Evolutionary conservation across 768 basidiomycete genomes (phyloP).

Genomic region (Kwoniella bestiolae): DNA sequence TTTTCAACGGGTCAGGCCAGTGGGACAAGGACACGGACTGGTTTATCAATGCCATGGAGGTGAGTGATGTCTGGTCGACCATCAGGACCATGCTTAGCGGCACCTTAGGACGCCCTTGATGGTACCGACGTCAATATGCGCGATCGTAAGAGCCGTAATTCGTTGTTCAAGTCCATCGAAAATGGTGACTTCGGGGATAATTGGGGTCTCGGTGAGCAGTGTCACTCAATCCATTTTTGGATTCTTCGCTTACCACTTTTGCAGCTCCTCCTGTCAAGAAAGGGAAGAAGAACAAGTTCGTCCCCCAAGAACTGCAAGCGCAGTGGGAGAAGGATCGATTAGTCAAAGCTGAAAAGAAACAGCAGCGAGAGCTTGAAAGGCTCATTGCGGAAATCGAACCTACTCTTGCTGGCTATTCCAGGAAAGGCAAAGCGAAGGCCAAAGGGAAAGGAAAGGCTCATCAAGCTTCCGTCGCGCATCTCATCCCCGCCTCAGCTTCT

Average conservation of each 20-base stretch:
- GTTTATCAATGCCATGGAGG: constrained; percentile 65
- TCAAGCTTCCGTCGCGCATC: constrained; percentile 51
- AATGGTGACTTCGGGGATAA: constrained; percentile 62
- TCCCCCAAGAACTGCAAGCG: constrained; percentile 65
- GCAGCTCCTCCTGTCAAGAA: constrained; percentile 52
- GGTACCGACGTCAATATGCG: constrained; percentile 63
- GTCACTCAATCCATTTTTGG: neutral
- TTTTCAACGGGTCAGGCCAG: constrained; percentile 52
- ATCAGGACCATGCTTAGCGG: neutral
- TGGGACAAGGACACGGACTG: constrained; percentile 67
- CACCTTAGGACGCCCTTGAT: constrained; percentile 66
- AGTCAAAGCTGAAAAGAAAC: constrained; percentile 79
- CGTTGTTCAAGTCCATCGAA: constrained; percentile 66
- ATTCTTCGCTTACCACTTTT: constrained; percentile 20
- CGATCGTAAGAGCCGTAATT: constrained; percentile 64
- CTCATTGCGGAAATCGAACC: constrained; percentile 69
- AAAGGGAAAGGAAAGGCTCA: constrained; percentile 61
- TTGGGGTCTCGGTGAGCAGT: constrained; percentile 28
- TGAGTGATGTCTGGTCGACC: constrained; percentile 49
- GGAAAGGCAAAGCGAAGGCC: constrained; percentile 47
- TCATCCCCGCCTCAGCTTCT: constrained; percentile 44
- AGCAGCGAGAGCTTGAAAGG: constrained; percentile 65
- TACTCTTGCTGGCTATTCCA: constrained; percentile 64
- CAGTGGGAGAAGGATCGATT: constrained; percentile 82
- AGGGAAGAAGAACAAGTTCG: constrained; percentile 53